These are phyloP conservation scores for Sugiyamaella boreocaroliniensis DNA, from an alignment of 805 yeast species.

Conservation along the genomic window DNA sequence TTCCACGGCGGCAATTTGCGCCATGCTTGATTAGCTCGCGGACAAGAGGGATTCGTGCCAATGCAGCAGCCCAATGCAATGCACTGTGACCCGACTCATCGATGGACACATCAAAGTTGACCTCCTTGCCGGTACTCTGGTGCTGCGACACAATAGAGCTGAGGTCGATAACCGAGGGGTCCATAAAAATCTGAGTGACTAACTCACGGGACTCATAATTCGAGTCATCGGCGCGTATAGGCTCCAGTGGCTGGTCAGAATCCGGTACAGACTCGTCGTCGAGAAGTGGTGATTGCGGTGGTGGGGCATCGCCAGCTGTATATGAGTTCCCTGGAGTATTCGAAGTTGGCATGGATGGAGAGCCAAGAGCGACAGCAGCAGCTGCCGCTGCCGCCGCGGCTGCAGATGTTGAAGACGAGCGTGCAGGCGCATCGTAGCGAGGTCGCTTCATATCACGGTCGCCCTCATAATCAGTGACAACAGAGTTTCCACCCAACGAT, in stretches of 20 bases:
- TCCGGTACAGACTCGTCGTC: conserved; percentile 21
- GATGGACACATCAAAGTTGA: conserved; percentile 74
- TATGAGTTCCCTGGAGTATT: neutral
- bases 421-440: neutral
- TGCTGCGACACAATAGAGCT: conserved; percentile 29
- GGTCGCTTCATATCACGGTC: neutral
- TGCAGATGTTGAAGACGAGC: neutral
- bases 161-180: conserved; percentile 32
- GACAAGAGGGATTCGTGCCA: conserved; percentile 70
- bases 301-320: neutral
- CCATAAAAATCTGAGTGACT: conserved; percentile 47
- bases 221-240: conserved; percentile 30
- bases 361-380: neutral
- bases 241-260: conserved; percentile 35
- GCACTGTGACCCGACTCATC: conserved; percentile 93
- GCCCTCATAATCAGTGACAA: neutral
- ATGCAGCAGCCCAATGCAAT: conserved; percentile 91
- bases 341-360: neutral
- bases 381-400: neutral
- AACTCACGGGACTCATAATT: conserved; percentile 32
- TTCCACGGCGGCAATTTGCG: conserved; percentile 64
- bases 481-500: conserved; percentile 7
- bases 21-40: conserved; percentile 59
- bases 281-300: conserved; percentile 4
- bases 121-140: conserved; percentile 30